Conservation (phyloP, 2,329 filamentous ascomycete species). For the Calonectria montana region DNA sequence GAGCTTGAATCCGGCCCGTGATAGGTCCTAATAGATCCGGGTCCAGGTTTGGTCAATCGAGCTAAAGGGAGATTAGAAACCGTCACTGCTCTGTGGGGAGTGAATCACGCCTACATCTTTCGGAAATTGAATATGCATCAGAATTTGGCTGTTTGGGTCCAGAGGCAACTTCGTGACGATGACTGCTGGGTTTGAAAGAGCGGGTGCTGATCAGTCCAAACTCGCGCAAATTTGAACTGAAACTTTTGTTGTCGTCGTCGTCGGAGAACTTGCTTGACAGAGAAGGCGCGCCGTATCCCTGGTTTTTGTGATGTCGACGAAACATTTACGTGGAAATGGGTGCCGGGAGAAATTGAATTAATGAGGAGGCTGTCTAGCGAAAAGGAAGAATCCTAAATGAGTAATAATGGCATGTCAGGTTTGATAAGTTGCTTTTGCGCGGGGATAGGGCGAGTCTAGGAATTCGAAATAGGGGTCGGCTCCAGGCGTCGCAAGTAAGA, state of each 20-base stretch:
- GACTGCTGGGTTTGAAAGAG: constrained; percentile 33
- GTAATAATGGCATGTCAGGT: constrained; percentile 14
- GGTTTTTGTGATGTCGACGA: constrained; percentile 48
- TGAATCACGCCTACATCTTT: constrained; percentile 51
- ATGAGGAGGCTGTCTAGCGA: constrained; percentile 1
- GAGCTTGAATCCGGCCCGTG: constrained; percentile 45
- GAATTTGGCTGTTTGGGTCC: constrained; percentile 37
- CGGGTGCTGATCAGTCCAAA: constrained; percentile 45
- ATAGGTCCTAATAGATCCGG: constrained; percentile 38
- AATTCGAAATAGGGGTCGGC: constrained; percentile 17
- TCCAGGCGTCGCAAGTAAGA: constrained; percentile 22
- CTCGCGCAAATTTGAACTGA: constrained; percentile 43
- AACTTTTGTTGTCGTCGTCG: constrained; percentile 36
- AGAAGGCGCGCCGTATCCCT: constrained; percentile 39
- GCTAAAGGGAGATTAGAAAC: constrained; percentile 32
- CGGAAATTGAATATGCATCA: constrained; percentile 51
- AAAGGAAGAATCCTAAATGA: constrained; percentile 12
- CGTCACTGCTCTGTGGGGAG: too few species aligned
- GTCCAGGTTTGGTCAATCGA: constrained; percentile 43
- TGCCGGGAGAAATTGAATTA: constrained; percentile 26
- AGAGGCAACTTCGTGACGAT: constrained; percentile 42
- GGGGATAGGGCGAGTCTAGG: neutral
- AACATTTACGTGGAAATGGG: constrained; percentile 51
- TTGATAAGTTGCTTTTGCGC: constrained; percentile 13
- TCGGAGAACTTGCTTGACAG: constrained; percentile 30